Evolutionary conservation across 495 filamentous ascomycete genomes (phyloP), one percentile per base, ranked within the genome.

Genomic region (Achaetomiella virescens): DNA sequence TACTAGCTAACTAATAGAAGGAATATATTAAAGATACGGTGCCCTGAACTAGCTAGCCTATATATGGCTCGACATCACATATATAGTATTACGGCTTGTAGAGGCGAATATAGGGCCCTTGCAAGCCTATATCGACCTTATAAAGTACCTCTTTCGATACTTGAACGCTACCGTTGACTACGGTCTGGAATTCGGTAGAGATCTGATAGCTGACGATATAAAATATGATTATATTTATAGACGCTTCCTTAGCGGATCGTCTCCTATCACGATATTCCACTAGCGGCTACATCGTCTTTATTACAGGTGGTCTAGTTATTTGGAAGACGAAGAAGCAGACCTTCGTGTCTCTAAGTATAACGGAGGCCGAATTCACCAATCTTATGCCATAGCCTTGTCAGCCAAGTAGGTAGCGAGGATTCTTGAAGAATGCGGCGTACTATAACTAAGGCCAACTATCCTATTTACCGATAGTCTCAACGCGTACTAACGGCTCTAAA

Each of bases 261-360:
- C n/a, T 35, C 0, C 4, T 8, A 2, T 22, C 18, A 0, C 12
- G 25, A 0, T 11, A 50, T 6, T 49, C 35, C 7, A 56, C 45
- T 0, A 3, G 45, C 1, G 14, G 17, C 6, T 6, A 56, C 6
- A 1, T 40, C 0, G 8, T 56, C 2, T 56, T 56, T 15, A 5
- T 56, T 0, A 18, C 27, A 0, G 37, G 54, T 0, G 46, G 6
- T 3, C 37, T 17, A 43, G 24, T 56, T 1, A 10, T 20, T 0
- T 56, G 6, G 45, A 56, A 56, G n/a, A 48, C 24, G n/a, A 56
- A 56, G 27, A 56, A 56, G 36, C 14, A 56, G 17, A 40, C 35
- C 2, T 53, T 53, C 4, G 18, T 53, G 0, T 20, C 36, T 3
- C 17, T 44, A 1, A 44, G 25, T 11, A 53, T 18, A 0, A 53